Percentiles rank a stretch among this genome's conserved stretches.
Evolutionary conservation across 345 rosid species (phyloP).

Genomic region (Tarenaya hassleriana): DNA sequence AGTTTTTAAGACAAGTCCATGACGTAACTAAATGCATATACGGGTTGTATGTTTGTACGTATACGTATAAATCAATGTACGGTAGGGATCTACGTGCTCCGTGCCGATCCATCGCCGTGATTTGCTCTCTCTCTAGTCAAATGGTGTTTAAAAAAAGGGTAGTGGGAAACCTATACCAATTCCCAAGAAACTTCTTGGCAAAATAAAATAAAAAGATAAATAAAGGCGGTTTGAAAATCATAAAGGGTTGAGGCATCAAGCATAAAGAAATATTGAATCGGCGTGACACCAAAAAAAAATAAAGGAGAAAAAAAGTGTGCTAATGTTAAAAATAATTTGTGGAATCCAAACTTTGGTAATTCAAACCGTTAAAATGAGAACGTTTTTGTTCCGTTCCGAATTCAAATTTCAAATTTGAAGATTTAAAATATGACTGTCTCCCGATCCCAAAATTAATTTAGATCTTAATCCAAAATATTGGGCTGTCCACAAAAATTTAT

Average conservation of each 20-base stretch:
- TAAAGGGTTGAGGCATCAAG: not conserved
- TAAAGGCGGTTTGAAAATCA: not conserved
- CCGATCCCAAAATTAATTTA: no score
- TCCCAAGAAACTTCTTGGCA: not conserved
- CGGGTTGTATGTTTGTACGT: conserved; percentile 15
- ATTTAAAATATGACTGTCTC: no score
- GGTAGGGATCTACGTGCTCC: conserved; percentile 2
- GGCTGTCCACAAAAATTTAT: no score
- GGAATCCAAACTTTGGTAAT: no score
- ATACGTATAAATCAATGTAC: not conserved
- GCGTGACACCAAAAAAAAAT: no score
- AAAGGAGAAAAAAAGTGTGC: not conserved
- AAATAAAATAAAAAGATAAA: no score
- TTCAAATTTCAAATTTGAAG: no score
- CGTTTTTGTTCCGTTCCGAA: not conserved
- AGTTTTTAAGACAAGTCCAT: no score
- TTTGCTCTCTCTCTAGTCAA: conserved; percentile 4
- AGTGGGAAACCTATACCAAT: conserved; percentile 8
- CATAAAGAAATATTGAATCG: no score
- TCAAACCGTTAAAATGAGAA: not conserved
- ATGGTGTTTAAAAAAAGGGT: not conserved
- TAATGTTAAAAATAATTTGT: no score
- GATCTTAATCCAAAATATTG: no score
- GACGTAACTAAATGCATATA: not conserved
- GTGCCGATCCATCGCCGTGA: conserved; percentile 20